Evolutionary conservation across 768 basidiomycete genomes (phyloP), one percentile per base, ranked within the genome.

Genomic region (Trametes gibbosa): DNA sequence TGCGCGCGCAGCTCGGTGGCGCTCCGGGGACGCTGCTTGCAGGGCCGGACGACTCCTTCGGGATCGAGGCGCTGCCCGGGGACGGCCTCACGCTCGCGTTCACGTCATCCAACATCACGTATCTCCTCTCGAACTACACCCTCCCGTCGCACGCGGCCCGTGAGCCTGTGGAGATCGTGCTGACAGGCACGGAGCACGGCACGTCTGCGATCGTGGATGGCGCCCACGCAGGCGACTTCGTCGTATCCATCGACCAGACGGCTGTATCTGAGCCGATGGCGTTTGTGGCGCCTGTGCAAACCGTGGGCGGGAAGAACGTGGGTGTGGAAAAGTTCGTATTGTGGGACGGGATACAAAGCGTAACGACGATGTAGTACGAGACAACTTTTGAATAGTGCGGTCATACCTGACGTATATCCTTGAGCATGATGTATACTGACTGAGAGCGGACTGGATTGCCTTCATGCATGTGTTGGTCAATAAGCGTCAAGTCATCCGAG

Each of bases 51-150:
- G 54, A 58, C 45, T 59, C 65, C 1, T 62, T 66, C 50, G 62
- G 63, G 19, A 13, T 65, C n/a, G 54, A 40, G 7, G 10, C 43
- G 37, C 34, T 25, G 1, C 29, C 29, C 21, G 63, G 49, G 7
- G 58, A 52, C 19, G 62, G 57, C 10, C 50, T 39, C 41, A 68
- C 67, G 25, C 47, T 68, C 17, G 65, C 65, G 9, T 68, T 68
- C 58, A 65, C 59, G n/a, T 68, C 67, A 10, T 56, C 60, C 14
- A 66, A 68, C 52, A 65, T 65, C 46, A 55, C 59, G n/a, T 68
- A 65, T 45, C 54, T 56, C 1, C 59, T 68, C 7, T 51, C 58
- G 19, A 63, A 62, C 60, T 66, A 41, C 53, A 61, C 50, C 12
- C 59, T 65, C 12, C 46, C 54, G 21, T 14, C 41, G 13, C 0